Evolutionary conservation across 345 rosid genomes (phyloP).

Genomic region (Geranium brycei): DNA sequence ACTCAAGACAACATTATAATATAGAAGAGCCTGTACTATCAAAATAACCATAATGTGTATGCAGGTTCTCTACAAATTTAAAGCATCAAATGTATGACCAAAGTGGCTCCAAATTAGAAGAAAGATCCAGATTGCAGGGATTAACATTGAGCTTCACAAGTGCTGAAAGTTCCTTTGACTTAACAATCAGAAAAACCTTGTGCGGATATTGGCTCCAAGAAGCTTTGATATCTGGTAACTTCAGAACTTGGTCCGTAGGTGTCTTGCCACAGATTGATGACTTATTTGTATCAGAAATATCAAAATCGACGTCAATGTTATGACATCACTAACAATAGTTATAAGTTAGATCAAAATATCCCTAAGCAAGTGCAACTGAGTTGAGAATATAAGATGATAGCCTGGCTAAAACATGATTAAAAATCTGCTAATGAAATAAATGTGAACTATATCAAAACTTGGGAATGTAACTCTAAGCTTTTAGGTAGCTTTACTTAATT

Average conservation of each 20-base stretch:
- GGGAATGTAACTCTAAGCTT: neutral
- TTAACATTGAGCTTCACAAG: conserved; percentile 11
- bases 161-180: conserved; percentile 7
- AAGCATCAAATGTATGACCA: conserved; percentile 2
- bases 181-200: conserved; percentile 8
- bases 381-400: neutral
- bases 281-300: neutral
- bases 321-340: neutral
- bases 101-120: conserved; percentile 10
- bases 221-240: conserved; percentile 10
- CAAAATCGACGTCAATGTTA: neutral
- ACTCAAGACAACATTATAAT: neutral
- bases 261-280: neutral
- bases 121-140: conserved; percentile 12
- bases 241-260: conserved; percentile 6
- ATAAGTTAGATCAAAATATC: neutral
- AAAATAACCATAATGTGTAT: conserved; percentile 10
- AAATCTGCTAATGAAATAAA: neutral
- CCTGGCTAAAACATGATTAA: neutral
- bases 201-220: conserved; percentile 8
- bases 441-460: neutral
- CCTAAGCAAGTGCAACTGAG: neutral
- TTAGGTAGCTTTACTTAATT: neutral
- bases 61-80: conserved; percentile 10
- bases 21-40: neutral